Percentiles rank a stretch among this genome's conserved stretches.
Evolutionary conservation across 495 filamentous ascomycete genomes (phyloP).

Genomic region (Annulohypoxylon nitens): DNA sequence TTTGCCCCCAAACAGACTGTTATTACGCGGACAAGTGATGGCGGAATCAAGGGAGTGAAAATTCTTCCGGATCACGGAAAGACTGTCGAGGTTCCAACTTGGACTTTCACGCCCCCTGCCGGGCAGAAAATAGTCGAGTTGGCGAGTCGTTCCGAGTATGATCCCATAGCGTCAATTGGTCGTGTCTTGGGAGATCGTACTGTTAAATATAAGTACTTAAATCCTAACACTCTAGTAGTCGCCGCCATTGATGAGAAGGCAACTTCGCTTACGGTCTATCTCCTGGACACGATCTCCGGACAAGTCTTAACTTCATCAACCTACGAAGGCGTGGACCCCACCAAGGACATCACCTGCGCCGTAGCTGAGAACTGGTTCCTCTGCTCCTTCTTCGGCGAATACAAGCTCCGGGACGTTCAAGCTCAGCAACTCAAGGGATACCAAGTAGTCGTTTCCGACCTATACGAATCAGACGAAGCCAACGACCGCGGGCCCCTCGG

Average conservation of each 20-base stretch:
- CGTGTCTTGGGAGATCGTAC: slow-evolving; percentile 90
- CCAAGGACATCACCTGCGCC: slow-evolving; percentile 78
- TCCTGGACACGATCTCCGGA: slow-evolving; percentile 90
- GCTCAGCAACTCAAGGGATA: slow-evolving; percentile 79
- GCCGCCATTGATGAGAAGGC: slow-evolving; percentile 73
- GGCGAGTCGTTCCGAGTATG: slow-evolving; percentile 76
- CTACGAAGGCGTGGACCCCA: slow-evolving; percentile 79
- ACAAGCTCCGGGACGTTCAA: slow-evolving; percentile 60
- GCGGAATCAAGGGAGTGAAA: slow-evolving; percentile 71
- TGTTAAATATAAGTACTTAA: slow-evolving; percentile 97
- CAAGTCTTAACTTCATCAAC: slow-evolving; percentile 76
- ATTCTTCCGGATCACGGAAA: slow-evolving; percentile 59
- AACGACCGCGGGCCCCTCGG: slow-evolving; percentile 89
- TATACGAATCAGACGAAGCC: slow-evolving; percentile 84
- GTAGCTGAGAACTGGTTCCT: slow-evolving; percentile 96
- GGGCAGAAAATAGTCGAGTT: slow-evolving; percentile 77
- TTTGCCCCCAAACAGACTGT: slow-evolving; percentile 64
- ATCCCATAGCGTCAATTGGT: slow-evolving; percentile 94
- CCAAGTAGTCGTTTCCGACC: slow-evolving; percentile 86
- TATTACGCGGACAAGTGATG: slow-evolving; percentile 71
- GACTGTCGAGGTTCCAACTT: slow-evolving; percentile 68
- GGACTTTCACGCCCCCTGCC: slow-evolving; percentile 78
- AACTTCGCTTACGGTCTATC: slow-evolving; percentile 74
- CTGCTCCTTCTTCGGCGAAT: slow-evolving; percentile 84
- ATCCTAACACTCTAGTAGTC: slow-evolving; percentile 85